These are phyloP conservation scores for Pleurotus tuoliensis DNA, from an alignment of 768 basidiomycete species.

Conservation along the genomic window DNA sequence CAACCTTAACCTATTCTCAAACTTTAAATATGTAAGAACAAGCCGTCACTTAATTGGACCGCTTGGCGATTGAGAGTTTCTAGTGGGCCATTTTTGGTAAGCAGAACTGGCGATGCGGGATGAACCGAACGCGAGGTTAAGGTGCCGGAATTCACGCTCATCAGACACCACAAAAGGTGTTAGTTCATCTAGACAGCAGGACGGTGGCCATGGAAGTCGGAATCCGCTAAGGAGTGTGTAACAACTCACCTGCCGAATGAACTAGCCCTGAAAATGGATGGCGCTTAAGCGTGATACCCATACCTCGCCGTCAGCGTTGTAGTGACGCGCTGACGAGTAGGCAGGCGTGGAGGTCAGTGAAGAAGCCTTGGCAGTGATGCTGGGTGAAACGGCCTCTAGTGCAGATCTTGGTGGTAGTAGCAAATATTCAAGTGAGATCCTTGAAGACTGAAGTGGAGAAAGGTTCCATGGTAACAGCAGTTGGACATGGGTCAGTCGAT, in stretches of 20 bases:
- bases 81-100: conserved; percentile 79
- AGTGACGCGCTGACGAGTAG: conserved; percentile 72
- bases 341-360: conserved; percentile 75
- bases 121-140: conserved; percentile 70
- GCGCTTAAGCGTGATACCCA: conserved; percentile 85
- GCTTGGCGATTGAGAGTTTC: conserved; percentile 80
- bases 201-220: conserved; percentile 83
- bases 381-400: conserved; percentile 75
- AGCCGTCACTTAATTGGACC: conserved; percentile 79
- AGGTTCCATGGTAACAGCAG: conserved; percentile 85
- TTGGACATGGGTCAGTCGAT: conserved; percentile 86
- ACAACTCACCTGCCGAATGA: conserved; percentile 62
- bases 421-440: conserved; percentile 86
- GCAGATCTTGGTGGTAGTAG: conserved; percentile 88
- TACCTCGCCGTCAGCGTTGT: conserved; percentile 74
- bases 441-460: conserved; percentile 88
- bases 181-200: conserved; percentile 87
- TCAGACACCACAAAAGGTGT: conserved; percentile 84
- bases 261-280: conserved; percentile 91
- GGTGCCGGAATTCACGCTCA: conserved; percentile 81
- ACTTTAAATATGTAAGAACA: conserved; percentile 85
- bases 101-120: conserved; percentile 69
- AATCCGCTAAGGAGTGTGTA: conserved; percentile 14
- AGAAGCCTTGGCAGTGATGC: conserved; percentile 74
- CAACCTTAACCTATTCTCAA: conserved; percentile 82